Evolutionary conservation across 1,284 basidiomycete species (phyloP), one percentile per base, ranked within the genome.

Genomic region (Wolfiporia cocos): DNA sequence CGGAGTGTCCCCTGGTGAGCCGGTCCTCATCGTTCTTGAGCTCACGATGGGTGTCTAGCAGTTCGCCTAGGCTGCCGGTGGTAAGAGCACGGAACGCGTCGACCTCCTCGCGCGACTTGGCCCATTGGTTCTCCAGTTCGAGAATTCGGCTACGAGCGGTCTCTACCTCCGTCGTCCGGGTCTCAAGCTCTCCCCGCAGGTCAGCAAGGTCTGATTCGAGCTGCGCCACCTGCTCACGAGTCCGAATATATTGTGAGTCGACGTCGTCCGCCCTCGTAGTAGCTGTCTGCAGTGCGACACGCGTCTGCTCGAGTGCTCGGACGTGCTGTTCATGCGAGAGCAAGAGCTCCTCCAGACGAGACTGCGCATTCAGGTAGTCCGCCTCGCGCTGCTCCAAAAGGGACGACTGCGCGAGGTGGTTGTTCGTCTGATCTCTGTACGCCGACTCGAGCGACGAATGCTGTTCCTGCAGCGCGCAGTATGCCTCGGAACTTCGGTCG

Each of bases 81-180:
- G 91, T 93, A 34, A 93, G 69, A 7, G 82, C 81, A 37, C 91
- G 74, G 61, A 92, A 80, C 2, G 82, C 80, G 58, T 92, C 89
- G 4, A 90, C 88, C 67, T 96, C 92, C 62, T 94, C 89, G 9
- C 91, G 78, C 30, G 89, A 89, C 60, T 87, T 87, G 22, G 87
- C 77, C 85, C 89, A 93, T 9, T 85, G 78, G 53, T 86, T 87
- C 61, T 94, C 89, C 12, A 84, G 79, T 48, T 93, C 88, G 18
- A 73, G 69, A 34, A 90, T 65, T 41, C 82, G 73, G 9, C 69
- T 64, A 32, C 76, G 73, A 1, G 82, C 71, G n/a, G 74, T 63
- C 48, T 92, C 90, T 6, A 80, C 74, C 59, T 94, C 92, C 1
- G 75, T 67, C 1, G 73, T 74, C 43, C 79, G 74, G 19, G 76